Percentiles rank a stretch among this genome's conserved stretches.
Conservation (phyloP, 2,329 filamentous ascomycete genomes). For the Fusarium decemcellulare region DNA sequence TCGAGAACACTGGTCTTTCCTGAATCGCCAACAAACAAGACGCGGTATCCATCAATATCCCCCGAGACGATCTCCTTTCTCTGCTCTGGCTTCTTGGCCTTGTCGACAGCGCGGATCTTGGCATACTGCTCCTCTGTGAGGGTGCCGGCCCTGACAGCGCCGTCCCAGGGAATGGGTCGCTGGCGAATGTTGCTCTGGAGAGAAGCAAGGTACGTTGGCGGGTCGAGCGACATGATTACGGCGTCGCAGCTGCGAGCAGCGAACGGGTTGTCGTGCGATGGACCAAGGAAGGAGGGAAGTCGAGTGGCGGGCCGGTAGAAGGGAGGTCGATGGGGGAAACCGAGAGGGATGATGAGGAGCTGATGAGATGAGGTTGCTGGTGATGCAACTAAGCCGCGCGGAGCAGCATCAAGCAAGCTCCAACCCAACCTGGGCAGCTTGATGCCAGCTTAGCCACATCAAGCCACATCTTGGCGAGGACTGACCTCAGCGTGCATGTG, state of each 20-base stretch:
- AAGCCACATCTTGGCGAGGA: conserved; percentile 27
- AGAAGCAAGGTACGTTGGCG: conserved; percentile 86
- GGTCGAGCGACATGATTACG: conserved; percentile 86
- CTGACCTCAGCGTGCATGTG: background rate
- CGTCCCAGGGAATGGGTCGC: conserved; percentile 97
- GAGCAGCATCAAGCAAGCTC: conserved; percentile 46
- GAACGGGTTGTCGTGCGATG: conserved; percentile 30
- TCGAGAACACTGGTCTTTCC: conserved; percentile 83
- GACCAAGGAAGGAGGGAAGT: conserved; percentile 12
- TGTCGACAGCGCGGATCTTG: conserved; percentile 97
- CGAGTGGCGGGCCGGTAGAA: conserved; percentile 18
- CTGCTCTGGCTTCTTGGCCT: conserved; percentile 88
- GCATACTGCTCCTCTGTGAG: conserved; percentile 94
- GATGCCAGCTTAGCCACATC: conserved; percentile 31
- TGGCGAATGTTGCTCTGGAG: conserved; percentile 98
- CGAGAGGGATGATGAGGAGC: conserved; percentile 33
- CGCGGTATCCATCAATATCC: conserved; percentile 84
- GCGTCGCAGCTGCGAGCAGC: conserved; percentile 47
- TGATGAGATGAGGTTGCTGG: conserved; percentile 47
- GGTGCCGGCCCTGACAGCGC: conserved; percentile 91
- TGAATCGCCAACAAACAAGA: conserved; percentile 83
- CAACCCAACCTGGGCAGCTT: conserved; percentile 37
- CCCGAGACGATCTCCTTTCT: conserved; percentile 85
- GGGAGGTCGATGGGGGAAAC: conserved; percentile 20
- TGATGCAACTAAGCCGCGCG: conserved; percentile 49